Percentiles rank a stretch among this genome's conserved stretches.
Conservation (phyloP, 1,139 yeast species). For the Candida sp. region DNA sequence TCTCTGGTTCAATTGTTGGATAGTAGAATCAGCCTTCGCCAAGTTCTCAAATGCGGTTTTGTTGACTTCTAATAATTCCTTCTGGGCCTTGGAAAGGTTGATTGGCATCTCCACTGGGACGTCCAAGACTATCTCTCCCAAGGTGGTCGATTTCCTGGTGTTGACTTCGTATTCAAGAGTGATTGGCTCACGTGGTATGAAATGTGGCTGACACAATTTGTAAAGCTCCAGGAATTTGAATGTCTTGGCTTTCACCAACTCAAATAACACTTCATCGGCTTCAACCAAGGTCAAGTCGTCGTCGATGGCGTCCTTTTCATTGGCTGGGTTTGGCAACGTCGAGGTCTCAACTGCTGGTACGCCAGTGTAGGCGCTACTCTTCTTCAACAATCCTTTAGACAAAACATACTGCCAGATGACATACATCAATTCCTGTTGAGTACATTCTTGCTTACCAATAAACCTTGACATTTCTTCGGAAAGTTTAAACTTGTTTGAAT, state of each 20-base stretch:
- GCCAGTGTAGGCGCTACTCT: slow-evolving; percentile 30
- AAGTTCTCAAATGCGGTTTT: slow-evolving; percentile 43
- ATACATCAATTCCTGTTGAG: slow-evolving; percentile 87
- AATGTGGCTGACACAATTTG: slow-evolving; percentile 61
- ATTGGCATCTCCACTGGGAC: slow-evolving; percentile 65
- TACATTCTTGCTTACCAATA: slow-evolving; percentile 76
- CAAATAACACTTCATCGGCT: slow-evolving; percentile 69
- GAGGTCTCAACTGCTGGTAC: slow-evolving; percentile 40
- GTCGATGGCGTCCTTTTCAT: slow-evolving; percentile 20
- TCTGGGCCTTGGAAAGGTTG: slow-evolving; percentile 42
- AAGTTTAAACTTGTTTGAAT: slow-evolving; percentile 58
- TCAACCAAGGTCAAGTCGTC: slow-evolving; percentile 53
- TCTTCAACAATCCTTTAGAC: slow-evolving; percentile 67
- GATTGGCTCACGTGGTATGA: slow-evolving; percentile 81
- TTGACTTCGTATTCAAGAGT: slow-evolving; percentile 73
- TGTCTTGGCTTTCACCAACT: slow-evolving; percentile 54
- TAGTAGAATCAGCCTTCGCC: slow-evolving; percentile 49
- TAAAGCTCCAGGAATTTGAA: slow-evolving; percentile 78
- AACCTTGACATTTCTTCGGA: slow-evolving; percentile 67
- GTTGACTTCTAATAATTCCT: slow-evolving; percentile 42
- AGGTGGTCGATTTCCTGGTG: slow-evolving; percentile 75
- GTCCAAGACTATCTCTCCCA: slow-evolving; percentile 84
- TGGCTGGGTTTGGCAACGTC: slow-evolving; percentile 13
- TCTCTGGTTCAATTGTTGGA: slow-evolving; percentile 61
- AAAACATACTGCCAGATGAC: slow-evolving; percentile 90